Percentiles rank a stretch among this genome's conserved stretches.
phyloP scores from a whole-genome alignment of 208 protist genomes.

The Novymonas esmeraldas region DNA sequence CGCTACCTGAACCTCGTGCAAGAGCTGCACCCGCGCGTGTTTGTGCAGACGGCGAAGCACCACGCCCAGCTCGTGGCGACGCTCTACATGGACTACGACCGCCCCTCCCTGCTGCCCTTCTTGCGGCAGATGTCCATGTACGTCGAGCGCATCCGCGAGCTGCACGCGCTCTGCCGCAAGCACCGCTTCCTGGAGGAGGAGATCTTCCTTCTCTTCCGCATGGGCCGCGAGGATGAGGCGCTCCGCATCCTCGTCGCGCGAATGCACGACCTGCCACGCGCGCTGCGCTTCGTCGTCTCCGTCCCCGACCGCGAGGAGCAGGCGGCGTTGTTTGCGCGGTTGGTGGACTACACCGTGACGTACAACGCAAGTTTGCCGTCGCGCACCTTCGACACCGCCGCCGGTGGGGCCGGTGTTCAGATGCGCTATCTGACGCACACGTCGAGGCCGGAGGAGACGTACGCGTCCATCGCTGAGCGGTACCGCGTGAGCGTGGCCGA shows the following conservation, averaged over 20 bases:
- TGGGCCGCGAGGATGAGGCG: slow-evolving; percentile 83
- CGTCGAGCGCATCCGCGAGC: slow-evolving; percentile 59
- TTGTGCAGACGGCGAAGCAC: slow-evolving; percentile 29
- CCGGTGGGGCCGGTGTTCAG: slow-evolving; percentile 1
- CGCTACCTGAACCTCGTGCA: slow-evolving; percentile 55
- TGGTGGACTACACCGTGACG: slow-evolving; percentile 51
- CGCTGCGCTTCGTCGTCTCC: slow-evolving; percentile 29
- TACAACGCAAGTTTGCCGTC: slow-evolving; percentile 39
- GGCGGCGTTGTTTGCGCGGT: slow-evolving; percentile 46
- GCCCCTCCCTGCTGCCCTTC: slow-evolving; percentile 54
- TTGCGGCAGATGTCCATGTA: slow-evolving; percentile 63
- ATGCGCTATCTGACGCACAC: slow-evolving; percentile 48
- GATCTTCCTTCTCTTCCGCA: slow-evolving; percentile 71
- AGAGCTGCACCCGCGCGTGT: slow-evolving; percentile 26
- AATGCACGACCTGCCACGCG: slow-evolving; percentile 32
- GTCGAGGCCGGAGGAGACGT: slow-evolving; percentile 50
- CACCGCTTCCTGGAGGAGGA: slow-evolving; percentile 65
- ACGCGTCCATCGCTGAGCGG: slow-evolving; percentile 40
- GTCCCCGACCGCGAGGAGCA: slow-evolving; percentile 61
- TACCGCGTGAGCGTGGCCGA: slow-evolving; percentile 43
- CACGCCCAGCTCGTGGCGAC: slow-evolving; percentile 71
- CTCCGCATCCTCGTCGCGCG: slow-evolving; percentile 63
- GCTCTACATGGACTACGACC: slow-evolving; percentile 79
- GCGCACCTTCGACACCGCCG: background rate
- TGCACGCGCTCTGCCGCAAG: slow-evolving; percentile 75